A percentile compares a stretch with the other conserved stretches of the same genome.
phyloP scores from a whole-genome alignment of 148 eudicot species.

The Rhododendron kiyosumense region DNA sequence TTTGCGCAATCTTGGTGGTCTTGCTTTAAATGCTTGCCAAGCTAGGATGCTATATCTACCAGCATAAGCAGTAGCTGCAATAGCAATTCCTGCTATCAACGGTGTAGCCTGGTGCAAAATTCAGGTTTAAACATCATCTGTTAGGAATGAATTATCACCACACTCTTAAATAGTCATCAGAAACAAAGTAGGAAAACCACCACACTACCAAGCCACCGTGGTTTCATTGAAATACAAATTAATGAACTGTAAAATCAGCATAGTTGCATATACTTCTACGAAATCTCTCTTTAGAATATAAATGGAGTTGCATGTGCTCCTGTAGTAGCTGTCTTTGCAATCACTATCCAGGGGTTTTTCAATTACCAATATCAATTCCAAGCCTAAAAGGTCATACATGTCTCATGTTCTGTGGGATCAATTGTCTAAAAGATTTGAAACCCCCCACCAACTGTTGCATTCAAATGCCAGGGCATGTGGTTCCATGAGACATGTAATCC shows the following conservation, averaged over 20 bases:
- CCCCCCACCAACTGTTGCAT: not conserved
- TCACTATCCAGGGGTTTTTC: not conserved
- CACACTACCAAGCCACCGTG: not conserved
- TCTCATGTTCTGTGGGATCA: not conserved
- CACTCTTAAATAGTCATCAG: not conserved
- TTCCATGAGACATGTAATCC: not conserved
- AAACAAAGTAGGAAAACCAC: not conserved
- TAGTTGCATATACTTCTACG: not conserved
- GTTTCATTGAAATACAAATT: not conserved
- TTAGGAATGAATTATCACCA: not conserved
- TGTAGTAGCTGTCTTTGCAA: not conserved
- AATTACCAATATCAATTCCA: not conserved
- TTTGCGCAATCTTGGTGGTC: conserved; percentile 65
- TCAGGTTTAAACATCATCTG: not conserved
- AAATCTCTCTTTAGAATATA: not conserved
- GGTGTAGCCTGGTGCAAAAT: conserved; percentile 44
- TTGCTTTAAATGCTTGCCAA: conserved; percentile 87
- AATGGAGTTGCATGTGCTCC: not conserved
- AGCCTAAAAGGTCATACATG: not conserved
- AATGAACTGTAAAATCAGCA: not conserved
- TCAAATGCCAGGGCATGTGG: not conserved
- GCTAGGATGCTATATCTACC: conserved; percentile 72
- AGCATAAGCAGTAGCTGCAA: conserved; percentile 76
- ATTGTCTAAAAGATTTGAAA: not conserved
- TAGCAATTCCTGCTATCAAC: conserved; percentile 58